Percentiles rank a stretch among this genome's conserved stretches.
phyloP scores from a whole-genome alignment of 345 rosid genomes.

The Balakata baccata region DNA sequence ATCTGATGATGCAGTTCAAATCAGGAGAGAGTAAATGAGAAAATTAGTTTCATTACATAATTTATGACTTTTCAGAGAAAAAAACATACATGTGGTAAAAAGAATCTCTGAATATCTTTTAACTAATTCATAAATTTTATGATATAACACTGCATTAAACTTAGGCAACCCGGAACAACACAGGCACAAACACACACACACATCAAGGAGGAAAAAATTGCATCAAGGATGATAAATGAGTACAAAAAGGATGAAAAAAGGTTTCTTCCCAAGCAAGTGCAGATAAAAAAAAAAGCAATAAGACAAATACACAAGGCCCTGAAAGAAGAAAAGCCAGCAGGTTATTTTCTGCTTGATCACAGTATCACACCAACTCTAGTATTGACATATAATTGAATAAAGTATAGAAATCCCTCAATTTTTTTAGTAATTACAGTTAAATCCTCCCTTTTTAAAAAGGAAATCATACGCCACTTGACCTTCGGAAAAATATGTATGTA shows the following conservation, averaged over 20 bases:
- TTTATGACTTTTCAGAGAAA: neutral
- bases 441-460: neutral
- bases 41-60: neutral
- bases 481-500: neutral
- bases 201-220: neutral
- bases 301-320: neutral
- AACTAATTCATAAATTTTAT: neutral
- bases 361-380: neutral
- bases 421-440: neutral
- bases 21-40: neutral
- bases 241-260: neutral
- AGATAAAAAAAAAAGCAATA: neutral
- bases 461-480: neutral
- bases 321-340: neutral
- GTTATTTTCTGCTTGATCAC: neutral
- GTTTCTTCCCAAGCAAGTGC: neutral
- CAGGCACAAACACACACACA: too few relatives aligned
- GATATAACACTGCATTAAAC: neutral
- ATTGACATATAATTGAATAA: neutral
- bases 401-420: neutral
- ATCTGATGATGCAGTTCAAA: too few relatives aligned
- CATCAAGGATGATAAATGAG: neutral
- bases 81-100: neutral
- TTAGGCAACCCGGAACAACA: neutral
- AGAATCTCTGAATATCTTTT: neutral